These are phyloP conservation scores for Helenozyma rhizophorensis DNA, from an alignment of 805 yeast species.

Conservation along the genomic window DNA sequence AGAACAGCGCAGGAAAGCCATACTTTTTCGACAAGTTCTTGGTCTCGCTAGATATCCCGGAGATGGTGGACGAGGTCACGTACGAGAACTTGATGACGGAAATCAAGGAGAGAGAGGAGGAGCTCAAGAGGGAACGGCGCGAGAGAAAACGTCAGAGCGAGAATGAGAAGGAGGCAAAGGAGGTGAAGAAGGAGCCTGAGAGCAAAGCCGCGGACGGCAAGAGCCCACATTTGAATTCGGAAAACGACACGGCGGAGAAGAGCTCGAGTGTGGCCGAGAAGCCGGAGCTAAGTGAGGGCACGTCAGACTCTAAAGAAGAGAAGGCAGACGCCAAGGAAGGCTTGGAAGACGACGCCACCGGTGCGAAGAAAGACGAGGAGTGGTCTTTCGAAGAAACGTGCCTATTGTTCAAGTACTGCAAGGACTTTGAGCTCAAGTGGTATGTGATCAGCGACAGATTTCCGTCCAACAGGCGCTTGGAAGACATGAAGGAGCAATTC, in stretches of 20 bases:
- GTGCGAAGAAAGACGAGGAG: conserved; percentile 27
- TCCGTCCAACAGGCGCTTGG: conserved; percentile 48
- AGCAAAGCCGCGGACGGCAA: neutral
- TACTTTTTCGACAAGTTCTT: conserved; percentile 75
- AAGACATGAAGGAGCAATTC: conserved; percentile 80
- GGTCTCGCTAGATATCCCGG: conserved; percentile 64
- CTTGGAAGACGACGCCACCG: conserved; percentile 13
- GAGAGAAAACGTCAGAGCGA: conserved; percentile 2
- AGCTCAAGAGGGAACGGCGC: conserved; percentile 4
- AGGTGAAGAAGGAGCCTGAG: neutral
- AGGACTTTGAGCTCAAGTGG: conserved; percentile 60
- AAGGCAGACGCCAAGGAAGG: conserved; percentile 31
- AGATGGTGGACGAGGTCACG: conserved; percentile 55
- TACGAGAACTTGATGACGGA: conserved; percentile 50
- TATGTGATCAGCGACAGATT: conserved; percentile 62
- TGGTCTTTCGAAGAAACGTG: conserved; percentile 81
- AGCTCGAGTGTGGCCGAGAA: conserved; percentile 1
- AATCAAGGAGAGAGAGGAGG: conserved; percentile 23
- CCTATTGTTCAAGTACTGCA: conserved; percentile 71
- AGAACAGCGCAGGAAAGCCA: conserved; percentile 32
- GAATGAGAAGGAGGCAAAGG: conserved; percentile 8
- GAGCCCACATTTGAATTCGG: conserved; percentile 9
- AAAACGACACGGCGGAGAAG: conserved; percentile 24
- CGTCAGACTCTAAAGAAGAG: neutral
- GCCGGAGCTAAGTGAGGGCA: conserved; percentile 1